Base-by-base conservation (phyloP, 148 eudicot species). In the Rhododendron vialii region DNA sequence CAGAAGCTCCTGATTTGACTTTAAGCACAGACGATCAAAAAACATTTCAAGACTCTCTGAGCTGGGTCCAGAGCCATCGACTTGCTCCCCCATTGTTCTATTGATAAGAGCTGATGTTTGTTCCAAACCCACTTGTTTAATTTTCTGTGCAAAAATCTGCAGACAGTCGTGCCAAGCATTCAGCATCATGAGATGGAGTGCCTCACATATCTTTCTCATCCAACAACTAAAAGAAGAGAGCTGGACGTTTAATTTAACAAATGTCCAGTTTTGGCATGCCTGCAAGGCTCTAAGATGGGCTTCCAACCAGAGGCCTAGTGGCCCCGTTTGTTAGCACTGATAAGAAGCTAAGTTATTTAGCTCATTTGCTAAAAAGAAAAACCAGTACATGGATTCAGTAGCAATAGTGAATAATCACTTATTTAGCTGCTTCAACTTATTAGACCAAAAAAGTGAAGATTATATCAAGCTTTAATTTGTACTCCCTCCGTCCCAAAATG, bases 1-100 rank as follows among this genome's bases (percentile, higher is more conserved):
- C 45, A 97, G 93, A 86, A 97, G 93, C 90, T 97, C 98, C 88
- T 97, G 95, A 78, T 95, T 95, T 47, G 95, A 92, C 87, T 88
- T 93, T 76, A 95, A 90, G 88, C 93, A 90, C 88, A 97, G 85
- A 75, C 88, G 87, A 88, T 94, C 95, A 74, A 95, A 91, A 89
- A 97, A 87, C 86, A 88, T 90, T 57, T 89, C 89, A 82, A 93
- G 83, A 82, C 77, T 91, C 73, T 92, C 98, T 14, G 95, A 88
- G 89, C 93, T 92, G 63, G 94, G 95, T 73, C 88, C 98, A 84
- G 92, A 89, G 65, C 91, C 96, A 82, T 92, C 92, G 45, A 81
- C 86, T 82, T 94, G 98, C 87, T 93, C 95, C 73, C 87, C 91
- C 82, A 92, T 86, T 83, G 98, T 96, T 87, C 91, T 90, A 78